Conservation (phyloP, 2,329 filamentous ascomycete species). For the Aspergillus viridinutans region DNA sequence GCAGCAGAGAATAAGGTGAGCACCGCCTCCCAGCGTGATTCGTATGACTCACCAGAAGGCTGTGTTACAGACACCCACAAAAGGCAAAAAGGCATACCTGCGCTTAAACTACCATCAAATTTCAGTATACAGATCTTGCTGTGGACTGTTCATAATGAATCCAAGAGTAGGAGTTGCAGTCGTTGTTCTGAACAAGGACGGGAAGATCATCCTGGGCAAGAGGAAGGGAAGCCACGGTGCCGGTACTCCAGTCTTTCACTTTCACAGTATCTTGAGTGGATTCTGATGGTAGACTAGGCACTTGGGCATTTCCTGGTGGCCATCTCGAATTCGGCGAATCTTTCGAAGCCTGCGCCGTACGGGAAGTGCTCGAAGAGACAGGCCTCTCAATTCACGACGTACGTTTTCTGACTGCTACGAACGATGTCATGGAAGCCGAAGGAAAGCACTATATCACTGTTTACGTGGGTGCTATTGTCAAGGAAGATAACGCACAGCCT, state of each 20-base stretch:
- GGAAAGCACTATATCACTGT: slow-evolving; percentile 71
- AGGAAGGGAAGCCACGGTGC: slow-evolving; percentile 46
- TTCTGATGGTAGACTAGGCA: slow-evolving; percentile 41
- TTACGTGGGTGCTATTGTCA: slow-evolving; percentile 56
- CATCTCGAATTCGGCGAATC: slow-evolving; percentile 69
- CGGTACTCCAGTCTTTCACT: slow-evolving; percentile 25
- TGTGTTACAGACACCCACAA: background rate
- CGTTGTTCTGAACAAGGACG: slow-evolving; percentile 41
- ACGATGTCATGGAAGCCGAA: slow-evolving; percentile 59
- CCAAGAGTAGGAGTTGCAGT: slow-evolving; percentile 47
- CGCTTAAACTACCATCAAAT: background rate
- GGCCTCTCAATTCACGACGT: slow-evolving; percentile 53
- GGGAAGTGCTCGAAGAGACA: slow-evolving; percentile 70
- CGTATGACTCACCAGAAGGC: background rate
- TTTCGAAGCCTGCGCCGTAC: slow-evolving; percentile 57
- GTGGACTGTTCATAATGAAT: background rate
- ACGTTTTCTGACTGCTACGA: slow-evolving; percentile 59
- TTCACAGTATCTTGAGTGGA: background rate
- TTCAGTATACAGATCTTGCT: background rate
- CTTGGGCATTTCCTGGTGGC: slow-evolving; percentile 67
- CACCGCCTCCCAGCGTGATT: background rate
- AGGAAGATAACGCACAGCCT: slow-evolving; percentile 48
- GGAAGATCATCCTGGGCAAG: slow-evolving; percentile 46
- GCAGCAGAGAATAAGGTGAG: background rate
- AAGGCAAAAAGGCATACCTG: background rate